phyloP scores from a whole-genome alignment of 139 green algal species.

The Coelastrella sp. region DNA sequence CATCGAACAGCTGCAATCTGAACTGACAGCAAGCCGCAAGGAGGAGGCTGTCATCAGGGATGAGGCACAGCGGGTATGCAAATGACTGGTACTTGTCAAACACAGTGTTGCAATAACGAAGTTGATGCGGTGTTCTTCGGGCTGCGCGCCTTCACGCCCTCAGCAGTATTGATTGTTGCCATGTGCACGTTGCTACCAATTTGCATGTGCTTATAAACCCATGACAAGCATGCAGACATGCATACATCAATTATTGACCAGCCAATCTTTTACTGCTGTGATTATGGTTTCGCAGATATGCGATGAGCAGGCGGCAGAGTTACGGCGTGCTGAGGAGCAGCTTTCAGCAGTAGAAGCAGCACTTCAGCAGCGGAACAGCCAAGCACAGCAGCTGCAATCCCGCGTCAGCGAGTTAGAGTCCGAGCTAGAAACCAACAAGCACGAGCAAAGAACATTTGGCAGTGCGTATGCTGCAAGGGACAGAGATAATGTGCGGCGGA shows the following conservation, averaged over 20 bases:
- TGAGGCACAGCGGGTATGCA: constrained; percentile 57
- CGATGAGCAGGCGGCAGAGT: constrained; percentile 57
- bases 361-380: constrained; percentile 28
- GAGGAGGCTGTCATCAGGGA: constrained; percentile 61
- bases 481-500: background rate
- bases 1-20: constrained; percentile 70
- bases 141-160: no score
- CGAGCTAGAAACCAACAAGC: constrained; percentile 12
- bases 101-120: no score
- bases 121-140: no score
- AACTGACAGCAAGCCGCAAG: constrained; percentile 57
- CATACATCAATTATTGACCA: no score
- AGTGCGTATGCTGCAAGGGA: constrained; percentile 30
- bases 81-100: no score
- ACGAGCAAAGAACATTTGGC: constrained; percentile 30
- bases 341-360: constrained; percentile 50
- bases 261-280: background rate
- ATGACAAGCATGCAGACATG: no score
- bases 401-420: constrained; percentile 7
- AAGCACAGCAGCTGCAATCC: constrained; percentile 45
- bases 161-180: no score
- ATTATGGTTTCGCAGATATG: constrained; percentile 45
- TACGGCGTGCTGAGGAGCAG: constrained; percentile 57
- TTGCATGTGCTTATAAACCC: no score
- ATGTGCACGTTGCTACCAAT: no score